phyloP scores from a whole-genome alignment of 129 eudicot species.

The Helichrysum umbraculigerum region DNA sequence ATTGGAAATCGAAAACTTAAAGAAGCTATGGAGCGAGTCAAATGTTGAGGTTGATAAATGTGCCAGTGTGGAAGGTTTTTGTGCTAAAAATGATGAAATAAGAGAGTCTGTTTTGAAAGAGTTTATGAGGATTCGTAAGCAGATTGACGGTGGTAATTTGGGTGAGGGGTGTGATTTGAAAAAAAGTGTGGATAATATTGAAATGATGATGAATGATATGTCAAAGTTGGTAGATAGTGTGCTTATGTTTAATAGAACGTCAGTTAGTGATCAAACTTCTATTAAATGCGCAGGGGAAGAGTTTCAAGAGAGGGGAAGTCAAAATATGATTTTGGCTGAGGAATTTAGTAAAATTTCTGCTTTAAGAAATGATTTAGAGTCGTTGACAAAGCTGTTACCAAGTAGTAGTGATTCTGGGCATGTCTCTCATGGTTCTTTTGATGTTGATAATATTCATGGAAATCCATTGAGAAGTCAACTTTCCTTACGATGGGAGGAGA shows the following conservation, averaged over 20 bases:
- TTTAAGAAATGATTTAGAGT: constrained; percentile 53
- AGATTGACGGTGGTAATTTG: constrained; percentile 55
- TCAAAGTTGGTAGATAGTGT: constrained; percentile 40
- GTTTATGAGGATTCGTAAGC: constrained; percentile 52
- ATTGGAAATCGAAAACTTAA: constrained; percentile 54
- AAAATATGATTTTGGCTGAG: constrained; percentile 43
- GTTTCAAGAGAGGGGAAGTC: constrained; percentile 43
- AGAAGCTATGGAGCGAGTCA: constrained; percentile 15
- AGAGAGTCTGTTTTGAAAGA: constrained; percentile 50
- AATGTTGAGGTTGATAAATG: constrained; percentile 16
- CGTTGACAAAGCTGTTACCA: constrained; percentile 55
- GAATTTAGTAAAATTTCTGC: constrained; percentile 54
- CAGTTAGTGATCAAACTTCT: constrained; percentile 43
- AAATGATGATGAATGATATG: constrained; percentile 45
- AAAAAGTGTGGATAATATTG: constrained; percentile 42
- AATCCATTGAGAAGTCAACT: constrained; percentile 47
- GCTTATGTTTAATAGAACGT: constrained; percentile 37
- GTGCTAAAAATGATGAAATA: constrained; percentile 44
- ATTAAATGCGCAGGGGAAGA: constrained; percentile 44
- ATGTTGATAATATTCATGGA: constrained; percentile 53
- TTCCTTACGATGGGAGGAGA: constrained; percentile 49
- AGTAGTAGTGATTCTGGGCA: constrained; percentile 48
- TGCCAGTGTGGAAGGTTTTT: constrained; percentile 21
- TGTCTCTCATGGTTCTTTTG: constrained; percentile 61
- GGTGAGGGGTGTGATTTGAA: constrained; percentile 43